phyloP scores from a whole-genome alignment of 305 asterid genomes.

The Stenogyne calaminthoides region DNA sequence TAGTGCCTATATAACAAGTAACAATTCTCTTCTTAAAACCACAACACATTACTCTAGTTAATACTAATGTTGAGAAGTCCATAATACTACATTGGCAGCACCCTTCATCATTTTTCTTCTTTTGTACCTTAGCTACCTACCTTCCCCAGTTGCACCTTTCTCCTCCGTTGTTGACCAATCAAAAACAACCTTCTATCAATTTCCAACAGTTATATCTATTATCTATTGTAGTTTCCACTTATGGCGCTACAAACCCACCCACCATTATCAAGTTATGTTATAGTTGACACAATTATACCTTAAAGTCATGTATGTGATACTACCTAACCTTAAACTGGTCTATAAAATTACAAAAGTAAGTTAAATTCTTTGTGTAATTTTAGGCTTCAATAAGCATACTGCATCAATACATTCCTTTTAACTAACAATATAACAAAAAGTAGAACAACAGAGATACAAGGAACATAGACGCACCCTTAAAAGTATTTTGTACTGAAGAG shows the following conservation, averaged over 20 bases:
- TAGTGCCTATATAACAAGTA: background rate
- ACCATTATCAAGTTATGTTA: background rate
- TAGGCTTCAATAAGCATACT: background rate
- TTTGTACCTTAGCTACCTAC: too few species aligned
- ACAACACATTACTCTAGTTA: background rate
- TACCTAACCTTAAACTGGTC: background rate
- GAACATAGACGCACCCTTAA: conserved; percentile 63
- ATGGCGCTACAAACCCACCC: background rate
- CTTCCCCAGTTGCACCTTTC: background rate
- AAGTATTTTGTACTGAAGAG: conserved; percentile 85
- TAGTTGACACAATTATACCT: background rate
- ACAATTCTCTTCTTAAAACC: background rate
- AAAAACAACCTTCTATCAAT: background rate
- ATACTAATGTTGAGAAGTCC: background rate
- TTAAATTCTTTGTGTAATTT: background rate
- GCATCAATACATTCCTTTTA: background rate
- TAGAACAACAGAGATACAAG: background rate
- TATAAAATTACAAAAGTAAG: background rate
- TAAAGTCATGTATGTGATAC: background rate
- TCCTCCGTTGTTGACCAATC: background rate
- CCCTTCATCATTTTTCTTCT: too few species aligned
- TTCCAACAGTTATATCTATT: background rate
- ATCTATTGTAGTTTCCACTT: background rate
- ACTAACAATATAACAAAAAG: background rate
- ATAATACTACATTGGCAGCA: too few species aligned